These are phyloP conservation scores for Chalaropsis ovoidea DNA, from an alignment of 2,329 filamentous ascomycete genomes.

Conservation along the genomic window DNA sequence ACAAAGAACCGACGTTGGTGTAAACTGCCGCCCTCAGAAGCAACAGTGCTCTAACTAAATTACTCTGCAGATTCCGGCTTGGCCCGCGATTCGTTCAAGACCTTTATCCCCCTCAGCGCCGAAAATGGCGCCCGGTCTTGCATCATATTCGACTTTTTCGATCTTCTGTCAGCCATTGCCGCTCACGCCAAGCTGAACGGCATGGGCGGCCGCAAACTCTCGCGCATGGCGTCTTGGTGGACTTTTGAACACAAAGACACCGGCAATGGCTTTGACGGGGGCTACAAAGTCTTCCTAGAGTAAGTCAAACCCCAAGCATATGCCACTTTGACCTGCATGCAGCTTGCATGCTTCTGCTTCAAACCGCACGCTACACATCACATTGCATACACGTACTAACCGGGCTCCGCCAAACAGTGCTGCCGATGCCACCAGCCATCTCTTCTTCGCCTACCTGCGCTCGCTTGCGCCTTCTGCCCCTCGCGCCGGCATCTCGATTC, in stretches of 20 bases:
- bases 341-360: not conserved
- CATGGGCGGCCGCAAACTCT: constrained; percentile 84
- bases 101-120: constrained; percentile 88
- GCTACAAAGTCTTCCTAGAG: constrained; percentile 79
- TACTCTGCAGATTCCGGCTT: constrained; percentile 65
- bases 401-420: constrained; percentile 47
- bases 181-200: constrained; percentile 91
- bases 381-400: constrained; percentile 24
- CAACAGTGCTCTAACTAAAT: constrained; percentile 6
- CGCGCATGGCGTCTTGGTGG: constrained; percentile 96
- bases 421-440: constrained; percentile 87
- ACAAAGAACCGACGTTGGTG: not conserved
- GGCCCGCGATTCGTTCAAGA: constrained; percentile 87
- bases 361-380: not conserved
- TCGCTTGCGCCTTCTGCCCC: constrained; percentile 75
- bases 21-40: not conserved
- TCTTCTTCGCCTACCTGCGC: constrained; percentile 95
- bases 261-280: constrained; percentile 85
- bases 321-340: constrained; percentile 18
- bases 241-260: constrained; percentile 85
- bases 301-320: constrained; percentile 20
- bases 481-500: constrained; percentile 66
- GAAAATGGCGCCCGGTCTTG: constrained; percentile 74
- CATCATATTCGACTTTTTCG: constrained; percentile 95
- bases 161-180: constrained; percentile 79